Conservation (phyloP, 306 rosid genomes). For the Malus orientalis region DNA sequence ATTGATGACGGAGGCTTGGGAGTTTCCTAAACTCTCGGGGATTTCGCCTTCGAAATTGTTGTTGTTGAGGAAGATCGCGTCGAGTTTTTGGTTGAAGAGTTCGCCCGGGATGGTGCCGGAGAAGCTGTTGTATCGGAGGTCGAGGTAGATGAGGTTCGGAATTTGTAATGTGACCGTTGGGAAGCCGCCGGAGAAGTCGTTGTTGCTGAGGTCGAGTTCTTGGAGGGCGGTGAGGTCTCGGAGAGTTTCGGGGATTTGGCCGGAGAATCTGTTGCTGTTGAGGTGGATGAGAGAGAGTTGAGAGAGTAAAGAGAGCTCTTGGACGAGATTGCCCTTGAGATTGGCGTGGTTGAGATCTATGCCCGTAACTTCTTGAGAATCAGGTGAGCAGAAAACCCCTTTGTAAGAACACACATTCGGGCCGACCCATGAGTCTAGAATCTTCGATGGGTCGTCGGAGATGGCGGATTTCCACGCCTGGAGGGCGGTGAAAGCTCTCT, state of each 20-base stretch:
- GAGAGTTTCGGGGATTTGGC: slow-evolving; percentile 61
- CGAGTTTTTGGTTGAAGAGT: slow-evolving; percentile 60
- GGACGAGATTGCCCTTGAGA: slow-evolving; percentile 71
- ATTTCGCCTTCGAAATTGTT: slow-evolving; percentile 74
- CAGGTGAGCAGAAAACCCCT: slow-evolving; percentile 71
- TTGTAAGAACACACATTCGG: slow-evolving; percentile 74
- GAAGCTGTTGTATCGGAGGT: slow-evolving; percentile 75
- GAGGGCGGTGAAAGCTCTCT: slow-evolving; percentile 61
- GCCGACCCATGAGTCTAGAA: slow-evolving; percentile 65
- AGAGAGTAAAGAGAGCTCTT: slow-evolving; percentile 62
- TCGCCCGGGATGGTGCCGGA: slow-evolving; percentile 65
- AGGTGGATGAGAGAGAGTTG: slow-evolving; percentile 76
- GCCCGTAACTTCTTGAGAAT: slow-evolving; percentile 49
- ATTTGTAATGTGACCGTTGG: slow-evolving; percentile 48
- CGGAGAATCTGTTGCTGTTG: slow-evolving; percentile 74
- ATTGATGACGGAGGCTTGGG: slow-evolving; percentile 91
- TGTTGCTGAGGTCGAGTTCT: slow-evolving; percentile 91
- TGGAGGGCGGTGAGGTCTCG: slow-evolving; percentile 45
- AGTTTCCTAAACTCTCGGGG: slow-evolving; percentile 74
- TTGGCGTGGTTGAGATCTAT: slow-evolving; percentile 95
- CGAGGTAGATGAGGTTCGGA: slow-evolving; percentile 74
- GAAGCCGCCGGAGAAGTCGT: slow-evolving; percentile 72
- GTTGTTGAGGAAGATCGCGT: slow-evolving; percentile 84
- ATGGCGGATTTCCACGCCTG: slow-evolving; percentile 94
- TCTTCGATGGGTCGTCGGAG: slow-evolving; percentile 62